Conservation (phyloP, 352 stramenopile species). For the Phytophthora vignae region DNA sequence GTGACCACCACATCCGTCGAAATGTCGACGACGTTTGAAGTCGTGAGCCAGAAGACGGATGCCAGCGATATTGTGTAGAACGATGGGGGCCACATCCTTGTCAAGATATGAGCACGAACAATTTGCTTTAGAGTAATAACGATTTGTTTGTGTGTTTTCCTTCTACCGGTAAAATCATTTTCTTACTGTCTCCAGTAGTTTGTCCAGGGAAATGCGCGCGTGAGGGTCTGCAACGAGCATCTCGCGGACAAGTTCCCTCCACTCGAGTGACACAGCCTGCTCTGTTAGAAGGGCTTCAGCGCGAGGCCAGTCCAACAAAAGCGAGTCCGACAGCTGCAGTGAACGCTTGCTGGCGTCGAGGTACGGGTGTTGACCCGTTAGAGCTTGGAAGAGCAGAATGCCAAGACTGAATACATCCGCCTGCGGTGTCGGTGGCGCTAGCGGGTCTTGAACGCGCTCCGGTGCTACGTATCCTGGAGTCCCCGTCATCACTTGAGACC, state of each 20-base stretch:
- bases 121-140: background rate
- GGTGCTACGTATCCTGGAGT: conserved; percentile 74
- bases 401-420: conserved; percentile 69
- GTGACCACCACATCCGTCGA: conserved; percentile 17
- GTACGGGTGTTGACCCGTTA: conserved; percentile 69
- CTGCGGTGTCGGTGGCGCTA: conserved; percentile 47
- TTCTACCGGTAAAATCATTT: background rate
- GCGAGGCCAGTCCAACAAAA: conserved; percentile 50
- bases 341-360: conserved; percentile 31
- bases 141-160: background rate
- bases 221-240: conserved; percentile 53
- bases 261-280: conserved; percentile 39
- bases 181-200: background rate
- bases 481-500: conserved; percentile 48
- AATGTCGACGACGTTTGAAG: conserved; percentile 20
- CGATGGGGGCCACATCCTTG: background rate
- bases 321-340: conserved; percentile 54
- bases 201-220: conserved; percentile 45
- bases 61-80: conserved; percentile 36
- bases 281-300: conserved; percentile 41
- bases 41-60: conserved; percentile 15
- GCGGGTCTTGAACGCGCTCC: conserved; percentile 50
- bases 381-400: conserved; percentile 68
- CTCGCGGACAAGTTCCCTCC: conserved; percentile 41
- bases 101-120: conserved; percentile 20